phyloP scores from a whole-genome alignment of 352 stramenopile genomes.

The Phytophthora rubi region DNA sequence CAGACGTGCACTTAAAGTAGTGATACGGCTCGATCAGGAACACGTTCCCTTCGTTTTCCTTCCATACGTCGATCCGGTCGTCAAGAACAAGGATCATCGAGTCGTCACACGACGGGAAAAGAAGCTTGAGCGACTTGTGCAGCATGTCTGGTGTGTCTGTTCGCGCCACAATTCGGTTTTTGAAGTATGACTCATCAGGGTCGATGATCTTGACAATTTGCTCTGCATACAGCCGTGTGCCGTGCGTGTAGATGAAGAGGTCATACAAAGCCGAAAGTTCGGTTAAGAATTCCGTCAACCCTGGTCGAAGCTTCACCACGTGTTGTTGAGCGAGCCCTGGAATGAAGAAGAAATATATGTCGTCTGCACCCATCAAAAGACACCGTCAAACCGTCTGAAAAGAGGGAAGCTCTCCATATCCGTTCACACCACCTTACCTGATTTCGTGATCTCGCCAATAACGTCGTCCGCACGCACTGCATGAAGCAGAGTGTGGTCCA shows the following conservation, averaged over 20 bases:
- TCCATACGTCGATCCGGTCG: slow-evolving; percentile 89
- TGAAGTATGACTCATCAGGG: slow-evolving; percentile 79
- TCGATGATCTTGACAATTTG: slow-evolving; percentile 94
- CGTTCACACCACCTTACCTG: slow-evolving; percentile 41
- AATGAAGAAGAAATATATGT: slow-evolving; percentile 83
- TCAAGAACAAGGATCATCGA: slow-evolving; percentile 90
- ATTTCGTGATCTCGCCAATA: slow-evolving; percentile 55
- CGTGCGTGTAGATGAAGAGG: slow-evolving; percentile 96
- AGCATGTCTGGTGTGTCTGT: slow-evolving; percentile 88
- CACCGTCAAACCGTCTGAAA: slow-evolving; percentile 7
- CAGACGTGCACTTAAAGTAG: slow-evolving; percentile 80
- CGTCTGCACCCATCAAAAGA: slow-evolving; percentile 46
- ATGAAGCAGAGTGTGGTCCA: slow-evolving; percentile 98
- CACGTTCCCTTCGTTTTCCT: slow-evolving; percentile 88
- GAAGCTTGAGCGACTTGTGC: slow-evolving; percentile 88
- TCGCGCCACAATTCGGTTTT: slow-evolving; percentile 86
- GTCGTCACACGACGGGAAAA: slow-evolving; percentile 88
- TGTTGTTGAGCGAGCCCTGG: slow-evolving; percentile 83
- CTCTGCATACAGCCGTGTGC: slow-evolving; percentile 94
- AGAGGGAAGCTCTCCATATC: background rate
- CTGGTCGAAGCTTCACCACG: slow-evolving; percentile 94
- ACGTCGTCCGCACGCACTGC: slow-evolving; percentile 85
- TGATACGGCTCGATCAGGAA: slow-evolving; percentile 89
- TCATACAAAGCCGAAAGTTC: slow-evolving; percentile 89
- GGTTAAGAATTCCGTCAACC: slow-evolving; percentile 90